Conservation (phyloP, 2,329 filamentous ascomycete species). For the Sporothrix pallida region DNA sequence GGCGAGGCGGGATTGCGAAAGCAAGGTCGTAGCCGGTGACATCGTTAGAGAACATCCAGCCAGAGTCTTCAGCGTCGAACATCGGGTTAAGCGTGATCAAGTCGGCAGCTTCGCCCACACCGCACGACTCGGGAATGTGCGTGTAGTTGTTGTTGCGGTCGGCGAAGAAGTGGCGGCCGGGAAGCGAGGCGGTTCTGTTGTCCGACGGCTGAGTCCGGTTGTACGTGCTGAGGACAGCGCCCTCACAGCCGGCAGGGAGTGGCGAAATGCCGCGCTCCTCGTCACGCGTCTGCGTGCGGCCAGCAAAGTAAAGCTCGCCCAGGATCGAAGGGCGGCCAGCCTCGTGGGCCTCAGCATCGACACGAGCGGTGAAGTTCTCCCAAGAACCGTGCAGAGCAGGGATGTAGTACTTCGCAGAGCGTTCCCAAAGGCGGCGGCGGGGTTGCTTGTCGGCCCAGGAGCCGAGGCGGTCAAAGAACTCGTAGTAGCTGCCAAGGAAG, state of each 20-base stretch:
- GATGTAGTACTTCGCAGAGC: slow-evolving; percentile 77
- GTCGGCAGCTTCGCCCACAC: slow-evolving; percentile 73
- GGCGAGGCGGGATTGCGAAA: slow-evolving; percentile 65
- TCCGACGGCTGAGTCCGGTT: slow-evolving; percentile 33
- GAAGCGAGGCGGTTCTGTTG: slow-evolving; percentile 18
- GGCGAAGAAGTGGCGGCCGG: slow-evolving; percentile 35
- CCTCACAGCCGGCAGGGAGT: slow-evolving; percentile 60
- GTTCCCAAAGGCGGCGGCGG: slow-evolving; percentile 77
- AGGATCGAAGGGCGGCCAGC: slow-evolving; percentile 65
- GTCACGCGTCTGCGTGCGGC: slow-evolving; percentile 53
- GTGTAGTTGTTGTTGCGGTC: slow-evolving; percentile 37
- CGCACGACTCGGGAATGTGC: slow-evolving; percentile 57
- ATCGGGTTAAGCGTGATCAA: slow-evolving; percentile 79
- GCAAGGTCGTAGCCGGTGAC: slow-evolving; percentile 68
- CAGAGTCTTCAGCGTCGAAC: slow-evolving; percentile 72
- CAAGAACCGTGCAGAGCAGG: slow-evolving; percentile 71
- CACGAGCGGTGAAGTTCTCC: slow-evolving; percentile 72
- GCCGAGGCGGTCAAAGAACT: slow-evolving; percentile 71
- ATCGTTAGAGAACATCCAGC: slow-evolving; percentile 74
- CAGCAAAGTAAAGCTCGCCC: slow-evolving; percentile 66
- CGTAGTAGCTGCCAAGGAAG: slow-evolving; percentile 70
- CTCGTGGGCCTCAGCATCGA: slow-evolving; percentile 64
- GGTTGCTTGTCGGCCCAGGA: slow-evolving; percentile 72
- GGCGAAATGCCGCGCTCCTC: slow-evolving; percentile 60
- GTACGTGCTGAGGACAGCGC: slow-evolving; percentile 49